Evolutionary conservation across 768 basidiomycete genomes (phyloP).

Genomic region (Dioszegia hungarica): DNA sequence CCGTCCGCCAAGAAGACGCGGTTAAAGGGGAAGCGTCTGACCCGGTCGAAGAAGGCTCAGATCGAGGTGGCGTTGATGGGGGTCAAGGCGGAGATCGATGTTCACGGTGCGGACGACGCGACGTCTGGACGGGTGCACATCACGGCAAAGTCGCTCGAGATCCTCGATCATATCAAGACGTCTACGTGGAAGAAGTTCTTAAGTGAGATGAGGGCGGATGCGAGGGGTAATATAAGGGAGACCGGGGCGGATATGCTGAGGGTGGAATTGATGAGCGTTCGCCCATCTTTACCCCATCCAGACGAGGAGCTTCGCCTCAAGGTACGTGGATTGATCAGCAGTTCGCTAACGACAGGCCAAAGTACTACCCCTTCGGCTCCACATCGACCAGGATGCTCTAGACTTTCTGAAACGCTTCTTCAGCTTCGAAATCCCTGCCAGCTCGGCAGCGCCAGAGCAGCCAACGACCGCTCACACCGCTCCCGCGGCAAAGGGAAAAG

Average conservation of each 20-base stretch:
- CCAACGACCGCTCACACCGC: conserved; percentile 48
- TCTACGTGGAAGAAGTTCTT: conserved; percentile 98
- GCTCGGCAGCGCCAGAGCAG: background rate
- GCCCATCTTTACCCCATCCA: conserved; percentile 63
- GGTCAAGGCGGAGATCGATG: conserved; percentile 60
- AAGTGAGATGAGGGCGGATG: conserved; percentile 75
- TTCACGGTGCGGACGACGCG: conserved; percentile 48
- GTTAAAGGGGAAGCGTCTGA: conserved; percentile 26
- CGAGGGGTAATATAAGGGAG: conserved; percentile 80
- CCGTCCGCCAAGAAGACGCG: conserved; percentile 15
- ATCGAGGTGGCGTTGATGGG: conserved; percentile 77
- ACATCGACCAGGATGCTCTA: conserved; percentile 96
- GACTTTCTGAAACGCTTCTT: conserved; percentile 98
- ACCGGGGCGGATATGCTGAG: conserved; percentile 92
- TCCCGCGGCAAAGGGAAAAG: conserved; percentile 39
- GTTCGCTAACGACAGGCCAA: conserved; percentile 60
- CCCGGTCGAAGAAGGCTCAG: conserved; percentile 62
- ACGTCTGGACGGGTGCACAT: conserved; percentile 64
- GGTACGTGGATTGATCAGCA: conserved; percentile 53
- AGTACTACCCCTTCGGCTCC: conserved; percentile 78
- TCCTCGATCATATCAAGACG: conserved; percentile 94
- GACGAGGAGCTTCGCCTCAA: conserved; percentile 72
- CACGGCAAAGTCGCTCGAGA: conserved; percentile 71
- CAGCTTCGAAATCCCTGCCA: conserved; percentile 60
- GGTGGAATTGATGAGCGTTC: conserved; percentile 69